Base-by-base conservation (phyloP, 805 yeast species). In the Jamesozyma rosinii region DNA sequence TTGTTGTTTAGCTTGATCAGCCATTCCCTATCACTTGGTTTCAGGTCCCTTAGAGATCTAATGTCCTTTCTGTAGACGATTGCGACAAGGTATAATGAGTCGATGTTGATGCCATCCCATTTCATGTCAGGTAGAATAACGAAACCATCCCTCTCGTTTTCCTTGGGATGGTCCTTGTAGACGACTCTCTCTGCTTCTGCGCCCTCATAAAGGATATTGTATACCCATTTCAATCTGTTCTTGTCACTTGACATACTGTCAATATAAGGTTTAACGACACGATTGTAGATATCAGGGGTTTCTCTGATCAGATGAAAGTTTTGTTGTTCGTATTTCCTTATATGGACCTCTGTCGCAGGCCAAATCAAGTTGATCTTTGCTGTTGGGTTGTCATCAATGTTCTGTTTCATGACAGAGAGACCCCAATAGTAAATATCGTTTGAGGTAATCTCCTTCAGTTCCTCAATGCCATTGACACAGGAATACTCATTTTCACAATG, bases 401-500 rank as follows among this genome's bases (percentile, higher is more conserved):
- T 67, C 48, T 76, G 81, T 3, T 52, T 51, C 35, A 82, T 49
- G 1, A 72, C 60, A 1, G 76, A 75, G 37, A 75, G 60, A 13
- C 86, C 85, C 97, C 97, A 90, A 48, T 72, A 72, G 57, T 90
- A 90, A 1, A 89, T 79, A 53, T 87, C 97, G 59, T 90, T 92
- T 14, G 66, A 59, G n/a, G 84, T 80, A 17, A 80, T 69, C 21
- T 61, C 56, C 18, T 50, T 47, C 20, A 65, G 34, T 9, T 49
- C 49, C n/a, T 61, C 49, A 20, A 65, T 50, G 1, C 56, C 56
- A 43, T 55, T 54, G 11, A 58, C 47, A 42, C 63, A 58, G 11
- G 62, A 53, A 37, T 44, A 58, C 38, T 54, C 58, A 44, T 47
- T 49, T 32, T 54, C 57, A 44, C 58, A 53, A 21, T 49, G 49